Conservation (phyloP, 2,329 filamentous ascomycete species). For the Sclerotinia sclerotiorum region DNA sequence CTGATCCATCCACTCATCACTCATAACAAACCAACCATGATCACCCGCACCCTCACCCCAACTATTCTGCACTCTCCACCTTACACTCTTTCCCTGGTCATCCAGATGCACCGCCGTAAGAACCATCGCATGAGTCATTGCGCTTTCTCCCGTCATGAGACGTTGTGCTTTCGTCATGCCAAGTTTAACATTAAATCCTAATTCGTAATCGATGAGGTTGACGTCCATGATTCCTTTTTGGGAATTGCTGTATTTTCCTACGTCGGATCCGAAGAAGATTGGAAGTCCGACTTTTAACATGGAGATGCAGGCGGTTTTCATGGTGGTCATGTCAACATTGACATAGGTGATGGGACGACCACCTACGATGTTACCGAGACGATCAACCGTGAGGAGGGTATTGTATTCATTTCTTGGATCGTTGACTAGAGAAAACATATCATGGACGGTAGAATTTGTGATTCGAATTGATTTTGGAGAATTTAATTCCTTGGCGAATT, state of each 20-base stretch:
- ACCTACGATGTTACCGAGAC: conserved; percentile 79
- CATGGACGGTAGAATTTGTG: conserved; percentile 59
- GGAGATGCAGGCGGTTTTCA: conserved; percentile 71
- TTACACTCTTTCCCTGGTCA: conserved; percentile 60
- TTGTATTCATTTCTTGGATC: conserved; percentile 78
- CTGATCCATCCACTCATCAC: conserved; percentile 74
- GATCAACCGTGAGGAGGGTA: conserved; percentile 70
- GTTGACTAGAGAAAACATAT: conserved; percentile 79
- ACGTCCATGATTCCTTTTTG: conserved; percentile 76
- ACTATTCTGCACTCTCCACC: conserved; percentile 86
- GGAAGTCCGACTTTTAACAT: conserved; percentile 79
- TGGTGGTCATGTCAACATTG: conserved; percentile 71
- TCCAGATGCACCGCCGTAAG: conserved; percentile 82
- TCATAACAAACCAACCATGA: conserved; percentile 89
- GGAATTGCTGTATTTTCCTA: conserved; percentile 75
- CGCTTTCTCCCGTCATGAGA: conserved; percentile 69
- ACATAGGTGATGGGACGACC: conserved; percentile 76
- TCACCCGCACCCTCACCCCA: conserved; percentile 72
- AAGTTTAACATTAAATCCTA: conserved; percentile 77
- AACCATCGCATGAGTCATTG: conserved; percentile 94
- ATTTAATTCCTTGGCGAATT: conserved; percentile 69
- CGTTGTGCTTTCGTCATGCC: conserved; percentile 75
- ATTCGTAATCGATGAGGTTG: conserved; percentile 71
- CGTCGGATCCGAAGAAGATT: conserved; percentile 86
- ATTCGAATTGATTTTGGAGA: conserved; percentile 57